Evolutionary conservation across 2,329 filamentous ascomycete species (phyloP), one percentile per base, ranked within the genome.

Genomic region (Rhynchosporium graminicola): DNA sequence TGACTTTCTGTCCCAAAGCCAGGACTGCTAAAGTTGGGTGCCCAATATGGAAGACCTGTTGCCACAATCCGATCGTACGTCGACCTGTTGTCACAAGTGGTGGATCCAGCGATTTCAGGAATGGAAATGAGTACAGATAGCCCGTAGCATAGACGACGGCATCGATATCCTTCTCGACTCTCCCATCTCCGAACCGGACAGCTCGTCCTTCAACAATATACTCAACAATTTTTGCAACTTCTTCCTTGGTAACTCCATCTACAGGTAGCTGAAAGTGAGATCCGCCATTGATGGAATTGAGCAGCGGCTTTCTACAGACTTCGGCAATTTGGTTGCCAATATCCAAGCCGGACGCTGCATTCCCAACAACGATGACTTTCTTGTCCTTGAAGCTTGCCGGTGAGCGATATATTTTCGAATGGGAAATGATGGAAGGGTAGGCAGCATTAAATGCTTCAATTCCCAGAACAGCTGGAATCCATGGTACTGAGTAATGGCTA

Each of bases 101-200:
- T 0, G 86, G 76, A 13, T 77, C 70, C 4, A 83, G 67, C 2
- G 76, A 73, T 12, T 74, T 73, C 4, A 88, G 74, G 71, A 97
- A 97, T 0, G 92, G 92, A 62, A 89, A 90, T 4, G 88, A 87
- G 76, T 91, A 97, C 61, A 96, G 84, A 71, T 96, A 98, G 0
- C 94, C 94, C 0, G 94, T 97, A 74, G 91, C 93, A 75, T 94
- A 97, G 33, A 98, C 74, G 5, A 97, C 78, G 1, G 85, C 83
- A 71, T 97, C 93, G 61, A 98, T 76, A 40, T 87, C 78, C 3
- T 77, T 77, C 71, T 92, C 89, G 9, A 88, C 72, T 0, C 79
- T 80, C 2, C 88, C 89, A 70, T 91, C 82, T 46, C 81, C 79
- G 66, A 96, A 91, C 38, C 82, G 79, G 1, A 95, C 81, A 3